phyloP scores from a whole-genome alignment of 495 filamentous ascomycete species.

The Aspergillus sclerotiicarbonarius region DNA sequence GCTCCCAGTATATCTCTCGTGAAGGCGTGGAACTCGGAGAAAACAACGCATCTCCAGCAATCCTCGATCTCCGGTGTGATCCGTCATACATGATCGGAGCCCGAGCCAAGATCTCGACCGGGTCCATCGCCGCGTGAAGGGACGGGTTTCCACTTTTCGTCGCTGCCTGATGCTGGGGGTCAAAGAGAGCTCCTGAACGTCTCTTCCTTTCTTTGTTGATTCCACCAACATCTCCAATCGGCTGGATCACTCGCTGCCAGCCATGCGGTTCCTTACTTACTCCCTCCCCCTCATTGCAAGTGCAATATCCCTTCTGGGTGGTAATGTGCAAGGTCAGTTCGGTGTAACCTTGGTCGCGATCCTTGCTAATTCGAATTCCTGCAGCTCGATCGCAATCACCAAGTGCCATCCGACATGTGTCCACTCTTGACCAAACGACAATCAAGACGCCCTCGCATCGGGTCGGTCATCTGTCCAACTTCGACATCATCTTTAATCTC shows the following conservation, averaged over 20 bases:
- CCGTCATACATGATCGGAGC: neutral
- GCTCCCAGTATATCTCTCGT: neutral
- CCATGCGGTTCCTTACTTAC: conserved; percentile 21
- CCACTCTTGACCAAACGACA: conserved; percentile 67
- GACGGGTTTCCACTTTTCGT: conserved; percentile 1
- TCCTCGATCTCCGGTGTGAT: too few species aligned
- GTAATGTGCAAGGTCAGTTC: conserved; percentile 17
- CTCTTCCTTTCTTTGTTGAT: neutral
- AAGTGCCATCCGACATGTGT: conserved; percentile 72
- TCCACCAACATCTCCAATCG: neutral
- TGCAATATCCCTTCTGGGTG: conserved; percentile 20
- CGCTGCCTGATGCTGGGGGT: conserved; percentile 6
- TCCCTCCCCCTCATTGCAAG: conserved; percentile 20
- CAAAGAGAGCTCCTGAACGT: neutral
- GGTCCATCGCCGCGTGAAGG: neutral
- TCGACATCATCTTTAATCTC: conserved; percentile 78
- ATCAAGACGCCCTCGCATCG: conserved; percentile 78
- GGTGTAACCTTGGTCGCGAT: neutral
- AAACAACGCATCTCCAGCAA: neutral
- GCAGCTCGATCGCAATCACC: conserved; percentile 70
- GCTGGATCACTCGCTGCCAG: conserved; percentile 6
- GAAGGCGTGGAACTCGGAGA: neutral
- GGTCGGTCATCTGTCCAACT: conserved; percentile 73
- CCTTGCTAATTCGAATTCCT: neutral
- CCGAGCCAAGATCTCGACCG: conserved; percentile 7